These are phyloP conservation scores for Stevia rebaudiana DNA, from an alignment of 140 eudicot species.

Conservation along the genomic window DNA sequence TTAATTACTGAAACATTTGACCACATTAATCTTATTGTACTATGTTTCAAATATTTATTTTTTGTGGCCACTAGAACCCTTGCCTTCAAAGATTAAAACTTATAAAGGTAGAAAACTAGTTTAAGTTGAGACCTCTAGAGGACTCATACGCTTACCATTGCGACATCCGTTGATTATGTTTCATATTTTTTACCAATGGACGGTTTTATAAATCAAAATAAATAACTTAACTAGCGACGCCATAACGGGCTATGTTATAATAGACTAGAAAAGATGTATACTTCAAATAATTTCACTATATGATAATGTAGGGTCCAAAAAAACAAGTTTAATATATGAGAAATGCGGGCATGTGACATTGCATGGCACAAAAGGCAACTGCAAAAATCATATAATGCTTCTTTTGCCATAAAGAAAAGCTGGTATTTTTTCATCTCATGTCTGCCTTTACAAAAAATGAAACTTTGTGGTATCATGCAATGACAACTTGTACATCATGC, in stretches of 20 bases:
- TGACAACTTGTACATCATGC: slow-evolving; percentile 21
- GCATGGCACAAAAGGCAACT: slow-evolving; percentile 27
- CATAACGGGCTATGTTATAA: background rate
- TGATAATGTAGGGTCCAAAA: background rate
- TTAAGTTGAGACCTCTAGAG: too few species aligned
- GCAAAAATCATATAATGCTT: slow-evolving; percentile 20
- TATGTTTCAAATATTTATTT: background rate
- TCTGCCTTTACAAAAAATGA: slow-evolving; percentile 18
- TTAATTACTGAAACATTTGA: slow-evolving; percentile 6
- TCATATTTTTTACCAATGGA: background rate
- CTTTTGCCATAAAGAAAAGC: slow-evolving; percentile 18
- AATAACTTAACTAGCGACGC: background rate
- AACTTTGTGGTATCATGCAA: background rate
- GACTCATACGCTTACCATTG: too few species aligned
- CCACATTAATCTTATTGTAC: background rate
- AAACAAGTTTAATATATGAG: background rate
- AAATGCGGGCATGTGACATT: slow-evolving; percentile 3
- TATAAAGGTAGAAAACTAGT: background rate
- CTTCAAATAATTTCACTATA: background rate
- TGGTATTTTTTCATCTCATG: slow-evolving; percentile 11
- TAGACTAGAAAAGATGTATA: background rate
- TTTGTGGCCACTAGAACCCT: too few species aligned
- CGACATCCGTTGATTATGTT: background rate
- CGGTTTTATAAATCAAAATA: background rate
- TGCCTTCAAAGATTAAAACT: too few species aligned